phyloP scores from a whole-genome alignment of 345 rosid genomes.

The Gossypium herbaceum region DNA sequence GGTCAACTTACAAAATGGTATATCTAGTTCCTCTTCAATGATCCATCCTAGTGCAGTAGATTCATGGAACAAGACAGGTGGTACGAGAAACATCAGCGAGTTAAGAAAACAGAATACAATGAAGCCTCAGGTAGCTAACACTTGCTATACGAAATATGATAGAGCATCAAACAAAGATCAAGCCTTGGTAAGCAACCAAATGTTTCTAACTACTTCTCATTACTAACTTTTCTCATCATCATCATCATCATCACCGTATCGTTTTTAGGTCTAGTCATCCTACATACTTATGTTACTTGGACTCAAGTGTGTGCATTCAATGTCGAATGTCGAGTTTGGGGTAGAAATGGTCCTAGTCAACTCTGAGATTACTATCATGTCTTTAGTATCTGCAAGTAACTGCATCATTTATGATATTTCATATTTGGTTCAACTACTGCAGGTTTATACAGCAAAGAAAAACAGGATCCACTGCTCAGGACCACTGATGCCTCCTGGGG shows the following conservation, averaged over 20 bases:
- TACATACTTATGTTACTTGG: not conserved
- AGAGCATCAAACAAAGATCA: slow-evolving; percentile 21
- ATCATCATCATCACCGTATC: not conserved
- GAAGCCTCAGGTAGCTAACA: slow-evolving; percentile 23
- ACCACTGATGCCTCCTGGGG: slow-evolving; percentile 87
- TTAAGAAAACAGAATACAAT: slow-evolving; percentile 26
- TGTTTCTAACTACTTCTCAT: not conserved
- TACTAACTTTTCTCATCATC: not conserved
- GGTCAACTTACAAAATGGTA: not conserved
- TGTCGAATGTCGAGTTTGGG: not conserved
- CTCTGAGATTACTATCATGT: not conserved
- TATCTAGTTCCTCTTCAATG: not conserved
- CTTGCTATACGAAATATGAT: slow-evolving; percentile 15
- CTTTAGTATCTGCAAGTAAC: not conserved
- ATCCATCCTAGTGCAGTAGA: not conserved
- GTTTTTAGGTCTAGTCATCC: not conserved
- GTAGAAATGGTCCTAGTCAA: slow-evolving; percentile 6
- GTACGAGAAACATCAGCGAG: slow-evolving; percentile 20
- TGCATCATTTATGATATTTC: not conserved
- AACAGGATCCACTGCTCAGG: slow-evolving; percentile 83
- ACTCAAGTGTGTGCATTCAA: no score
- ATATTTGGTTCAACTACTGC: not conserved
- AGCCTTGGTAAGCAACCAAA: slow-evolving; percentile 28
- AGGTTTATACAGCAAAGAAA: slow-evolving; percentile 65
- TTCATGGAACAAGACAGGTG: slow-evolving; percentile 14